Percentiles rank a stretch among this genome's conserved stretches.
These are phyloP conservation scores for Emmonsia crescens DNA, from an alignment of 2,329 filamentous ascomycete species.

Conservation along the genomic window DNA sequence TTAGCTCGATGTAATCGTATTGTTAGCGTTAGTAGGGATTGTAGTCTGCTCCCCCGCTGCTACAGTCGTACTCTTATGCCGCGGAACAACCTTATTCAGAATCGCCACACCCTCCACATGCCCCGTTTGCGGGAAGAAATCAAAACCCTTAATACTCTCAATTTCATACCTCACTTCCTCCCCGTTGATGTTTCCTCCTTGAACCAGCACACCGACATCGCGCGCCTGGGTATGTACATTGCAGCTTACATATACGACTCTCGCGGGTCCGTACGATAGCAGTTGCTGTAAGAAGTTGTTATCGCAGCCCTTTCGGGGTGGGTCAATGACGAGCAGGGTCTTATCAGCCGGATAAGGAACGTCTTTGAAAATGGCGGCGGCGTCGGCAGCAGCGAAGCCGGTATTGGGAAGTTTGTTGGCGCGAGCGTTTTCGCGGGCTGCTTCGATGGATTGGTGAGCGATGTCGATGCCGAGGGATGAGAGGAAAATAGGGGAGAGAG, in stretches of 20 bases:
- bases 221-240: conserved; percentile 96
- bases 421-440: conserved; percentile 64
- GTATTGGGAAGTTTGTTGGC: conserved; percentile 68
- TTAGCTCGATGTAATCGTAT: not conserved
- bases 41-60: not conserved
- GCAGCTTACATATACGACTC: conserved; percentile 90
- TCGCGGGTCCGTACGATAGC: conserved; percentile 60
- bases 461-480: conserved; percentile 87
- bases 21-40: not conserved
- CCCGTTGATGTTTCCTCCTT: conserved; percentile 42
- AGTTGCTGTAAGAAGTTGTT: conserved; percentile 72
- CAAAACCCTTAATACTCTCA: conserved; percentile 84
- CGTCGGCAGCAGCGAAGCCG: conserved; percentile 81
- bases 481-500: conserved; percentile 68
- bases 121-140: conserved; percentile 86
- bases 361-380: conserved; percentile 66
- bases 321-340: conserved; percentile 90
- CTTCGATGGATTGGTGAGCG: conserved; percentile 63
- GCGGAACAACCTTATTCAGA: conserved; percentile 32
- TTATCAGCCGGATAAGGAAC: conserved; percentile 65
- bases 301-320: conserved; percentile 92
- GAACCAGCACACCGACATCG: conserved; percentile 79
- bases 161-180: conserved; percentile 56
- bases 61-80: not conserved
- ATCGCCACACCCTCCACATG: conserved; percentile 58